phyloP scores from a whole-genome alignment of 345 rosid species.

The Salix koriyanagi region DNA sequence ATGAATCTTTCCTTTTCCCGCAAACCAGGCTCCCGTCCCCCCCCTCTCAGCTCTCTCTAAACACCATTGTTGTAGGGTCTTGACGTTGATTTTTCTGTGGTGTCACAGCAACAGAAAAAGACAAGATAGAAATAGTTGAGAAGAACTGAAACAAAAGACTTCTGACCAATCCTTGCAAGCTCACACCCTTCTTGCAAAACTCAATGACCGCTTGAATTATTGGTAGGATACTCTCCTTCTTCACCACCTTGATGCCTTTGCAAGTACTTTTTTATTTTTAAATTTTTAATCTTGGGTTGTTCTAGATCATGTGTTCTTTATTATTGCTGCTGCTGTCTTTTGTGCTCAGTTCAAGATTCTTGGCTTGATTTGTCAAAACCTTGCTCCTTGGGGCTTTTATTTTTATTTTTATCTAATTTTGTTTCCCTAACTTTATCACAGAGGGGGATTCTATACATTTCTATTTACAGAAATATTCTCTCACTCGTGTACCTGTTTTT shows the following conservation, averaged over 20 bases:
- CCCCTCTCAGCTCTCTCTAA: not conserved
- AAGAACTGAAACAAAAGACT: not conserved
- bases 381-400: not conserved
- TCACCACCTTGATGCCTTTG: not conserved
- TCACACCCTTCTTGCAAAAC: not conserved
- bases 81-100: not conserved
- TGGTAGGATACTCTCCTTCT: not conserved
- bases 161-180: not conserved
- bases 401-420: not conserved
- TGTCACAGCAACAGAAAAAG: not conserved
- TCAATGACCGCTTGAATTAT: not conserved
- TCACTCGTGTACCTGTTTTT: not conserved
- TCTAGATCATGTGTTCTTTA: not conserved
- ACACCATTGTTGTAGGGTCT: too few relatives aligned
- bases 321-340: not conserved
- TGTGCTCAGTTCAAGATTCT: constrained; percentile 1
- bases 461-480: constrained; percentile 10
- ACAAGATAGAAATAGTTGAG: not conserved
- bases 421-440: not conserved
- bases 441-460: not conserved
- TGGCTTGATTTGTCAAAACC: not conserved
- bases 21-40: not conserved
- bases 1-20: not conserved
- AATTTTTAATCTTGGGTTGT: not conserved
- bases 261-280: too few relatives aligned